phyloP scores from a whole-genome alignment of 1,284 basidiomycete genomes.

The Gymnopus androsaceus region DNA sequence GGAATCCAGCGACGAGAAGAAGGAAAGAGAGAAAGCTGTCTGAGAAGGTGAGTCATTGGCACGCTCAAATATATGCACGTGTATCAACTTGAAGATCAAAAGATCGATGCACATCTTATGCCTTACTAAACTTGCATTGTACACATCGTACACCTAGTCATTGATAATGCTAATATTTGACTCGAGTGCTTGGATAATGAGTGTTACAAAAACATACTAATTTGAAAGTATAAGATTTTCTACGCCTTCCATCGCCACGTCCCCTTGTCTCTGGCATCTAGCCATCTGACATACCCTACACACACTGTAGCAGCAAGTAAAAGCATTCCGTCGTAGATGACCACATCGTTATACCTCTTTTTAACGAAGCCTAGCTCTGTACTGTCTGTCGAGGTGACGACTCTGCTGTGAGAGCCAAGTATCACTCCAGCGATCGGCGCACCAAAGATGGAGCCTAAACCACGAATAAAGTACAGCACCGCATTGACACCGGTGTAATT shows the following conservation, averaged over 20 bases:
- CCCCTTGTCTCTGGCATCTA: conserved; percentile 44
- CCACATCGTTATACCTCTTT: conserved; percentile 39
- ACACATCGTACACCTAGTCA: too few relatives aligned
- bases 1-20: too few relatives aligned
- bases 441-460: conserved; percentile 40
- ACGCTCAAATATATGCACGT: too few relatives aligned
- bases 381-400: conserved; percentile 13
- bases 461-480: conserved; percentile 43
- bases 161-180: too few relatives aligned
- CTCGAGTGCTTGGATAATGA: too few relatives aligned
- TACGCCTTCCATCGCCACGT: conserved; percentile 43
- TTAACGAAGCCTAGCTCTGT: conserved; percentile 22
- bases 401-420: conserved; percentile 38
- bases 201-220: too few relatives aligned
- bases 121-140: too few relatives aligned
- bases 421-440: conserved; percentile 45
- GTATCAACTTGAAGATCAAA: too few relatives aligned
- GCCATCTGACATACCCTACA: conserved; percentile 44
- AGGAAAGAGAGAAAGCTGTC: too few relatives aligned
- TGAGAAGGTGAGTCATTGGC: too few relatives aligned
- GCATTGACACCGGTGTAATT: conserved; percentile 45
- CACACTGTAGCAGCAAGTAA: conserved; percentile 40
- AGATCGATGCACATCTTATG: too few relatives aligned
- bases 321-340: conserved; percentile 40
- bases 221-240: too few relatives aligned